Evolutionary conservation across 2,329 filamentous ascomycete species (phyloP), one percentile per base, ranked within the genome.

Genomic region (Phyllosticta ampelicida): DNA sequence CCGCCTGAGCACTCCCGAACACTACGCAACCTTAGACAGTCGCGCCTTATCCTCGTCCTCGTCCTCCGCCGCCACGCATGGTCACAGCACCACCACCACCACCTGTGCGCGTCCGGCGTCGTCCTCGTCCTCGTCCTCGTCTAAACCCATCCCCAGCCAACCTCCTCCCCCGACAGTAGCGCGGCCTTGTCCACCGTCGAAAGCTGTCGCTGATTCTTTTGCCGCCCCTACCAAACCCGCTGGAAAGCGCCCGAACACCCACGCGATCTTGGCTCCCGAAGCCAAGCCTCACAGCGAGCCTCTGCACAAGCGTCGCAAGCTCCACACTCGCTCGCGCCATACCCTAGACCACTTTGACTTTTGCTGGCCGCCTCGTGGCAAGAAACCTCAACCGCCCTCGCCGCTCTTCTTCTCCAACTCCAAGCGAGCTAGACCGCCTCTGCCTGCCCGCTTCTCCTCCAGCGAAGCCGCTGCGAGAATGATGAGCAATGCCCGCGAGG

Each of bases 381-480:
- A 59, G 16, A 61, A 57, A 56, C 62, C 62, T 51, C 68, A 74
- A 59, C 76, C 76, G 3, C 71, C 71, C 0, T 79, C 76, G 51
- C 78, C 79, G 2, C 70, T 81, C 8, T 81, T 81, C 74, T 80
- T 81, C 66, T 78, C 77, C 30, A 71, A 78, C 61, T 73, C 68
- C 53, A 71, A 69, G 16, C 70, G 67, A 52, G 65, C 63, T 44
- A 70, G 76, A 8, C 78, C 77, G 9, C 66, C 67, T 30, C 71
- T 80, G 50, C 77, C 77, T 10, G 65, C 71, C 26, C 82, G 78
- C 74, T 85, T 76, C 79, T 83, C 67, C 70, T 82, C 71, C 70
- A 78, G 71, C 70, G 80, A 73, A 73, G 78, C 72, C 71, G 82
- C 80, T 61, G 78, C 81, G 28, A 89, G 69, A 63, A 86, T 77